These are phyloP conservation scores for Thermomyces lanuginosus DNA, from an alignment of 2,329 filamentous ascomycete species.

Conservation along the genomic window DNA sequence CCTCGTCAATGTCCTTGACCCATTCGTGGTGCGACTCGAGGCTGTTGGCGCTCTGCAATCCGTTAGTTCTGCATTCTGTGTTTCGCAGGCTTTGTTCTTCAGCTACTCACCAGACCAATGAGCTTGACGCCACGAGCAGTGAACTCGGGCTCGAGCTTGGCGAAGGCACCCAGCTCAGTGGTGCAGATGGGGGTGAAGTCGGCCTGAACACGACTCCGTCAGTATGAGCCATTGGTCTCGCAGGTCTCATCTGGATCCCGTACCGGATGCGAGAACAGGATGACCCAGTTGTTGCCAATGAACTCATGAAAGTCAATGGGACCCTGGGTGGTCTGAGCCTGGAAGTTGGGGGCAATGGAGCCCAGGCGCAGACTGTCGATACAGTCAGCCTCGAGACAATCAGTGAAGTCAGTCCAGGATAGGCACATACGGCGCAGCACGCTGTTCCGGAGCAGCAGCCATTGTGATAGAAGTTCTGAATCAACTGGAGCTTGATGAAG, in stretches of 20 bases:
- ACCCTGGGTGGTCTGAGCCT: constrained; percentile 50
- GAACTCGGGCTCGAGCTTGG: constrained; percentile 78
- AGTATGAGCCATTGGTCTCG: background rate
- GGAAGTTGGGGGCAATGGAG: constrained; percentile 51
- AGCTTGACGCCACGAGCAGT: constrained; percentile 75
- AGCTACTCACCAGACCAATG: constrained; percentile 50
- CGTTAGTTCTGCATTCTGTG: background rate
- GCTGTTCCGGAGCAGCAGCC: constrained; percentile 21
- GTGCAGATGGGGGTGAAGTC: constrained; percentile 95
- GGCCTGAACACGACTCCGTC: constrained; percentile 12
- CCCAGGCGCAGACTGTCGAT: constrained; percentile 43
- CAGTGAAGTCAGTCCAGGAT: background rate
- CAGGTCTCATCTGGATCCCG: background rate
- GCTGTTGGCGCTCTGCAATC: constrained; percentile 52
- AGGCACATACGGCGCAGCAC: constrained; percentile 27
- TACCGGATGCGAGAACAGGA: constrained; percentile 52
- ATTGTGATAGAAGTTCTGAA: constrained; percentile 25
- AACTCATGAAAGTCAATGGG: constrained; percentile 56
- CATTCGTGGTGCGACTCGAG: constrained; percentile 69
- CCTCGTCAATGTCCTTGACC: constrained; percentile 79
- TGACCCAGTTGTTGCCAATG: constrained; percentile 53
- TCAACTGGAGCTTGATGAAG: no score
- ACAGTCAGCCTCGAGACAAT: constrained; percentile 6
- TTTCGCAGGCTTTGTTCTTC: background rate
- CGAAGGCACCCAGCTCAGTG: constrained; percentile 84